phyloP scores from a whole-genome alignment of 2,329 filamentous ascomycete genomes.

The Monascus ruber region DNA sequence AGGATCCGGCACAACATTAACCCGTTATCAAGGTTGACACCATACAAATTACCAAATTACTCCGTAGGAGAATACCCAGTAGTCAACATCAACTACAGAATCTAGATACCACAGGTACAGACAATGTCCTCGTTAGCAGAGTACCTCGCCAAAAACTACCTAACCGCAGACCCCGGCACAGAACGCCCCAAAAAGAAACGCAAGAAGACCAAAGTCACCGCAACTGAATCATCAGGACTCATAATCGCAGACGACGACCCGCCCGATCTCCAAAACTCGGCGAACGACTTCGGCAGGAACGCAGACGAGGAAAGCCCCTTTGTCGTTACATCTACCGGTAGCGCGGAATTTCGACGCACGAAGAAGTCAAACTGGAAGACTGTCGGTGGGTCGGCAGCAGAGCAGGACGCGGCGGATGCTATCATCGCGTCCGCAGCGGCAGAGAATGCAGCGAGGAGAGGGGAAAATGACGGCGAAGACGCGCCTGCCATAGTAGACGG shows the following conservation, averaged over 20 bases:
- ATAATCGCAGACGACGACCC: slow-evolving; percentile 33
- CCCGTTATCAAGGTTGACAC: too few relatives aligned
- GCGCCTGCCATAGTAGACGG: slow-evolving; percentile 37
- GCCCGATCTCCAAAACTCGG: slow-evolving; percentile 20
- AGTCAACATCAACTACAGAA: background rate
- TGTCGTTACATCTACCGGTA: slow-evolving; percentile 15
- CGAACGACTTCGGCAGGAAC: slow-evolving; percentile 16
- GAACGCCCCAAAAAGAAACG: slow-evolving; percentile 46
- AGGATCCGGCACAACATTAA: too few relatives aligned
- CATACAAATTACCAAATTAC: too few relatives aligned
- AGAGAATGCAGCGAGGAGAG: slow-evolving; percentile 47
- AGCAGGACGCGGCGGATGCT: slow-evolving; percentile 61
- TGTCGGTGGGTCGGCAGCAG: slow-evolving; percentile 42
- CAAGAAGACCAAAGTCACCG: slow-evolving; percentile 40
- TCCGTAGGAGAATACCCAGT: too few relatives aligned
- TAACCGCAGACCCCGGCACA: slow-evolving; percentile 49
- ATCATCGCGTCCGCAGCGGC: slow-evolving; percentile 63
- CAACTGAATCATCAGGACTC: slow-evolving; percentile 25
- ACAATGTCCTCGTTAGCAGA: slow-evolving; percentile 54
- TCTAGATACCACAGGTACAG: background rate
- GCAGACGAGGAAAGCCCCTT: slow-evolving; percentile 26
- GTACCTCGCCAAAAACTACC: slow-evolving; percentile 87
- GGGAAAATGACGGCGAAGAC: slow-evolving; percentile 33
- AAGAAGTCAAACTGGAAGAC: slow-evolving; percentile 76
- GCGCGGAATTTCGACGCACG: slow-evolving; percentile 52